phyloP scores from a whole-genome alignment of 768 basidiomycete genomes.

The Termitomyces sp. region DNA sequence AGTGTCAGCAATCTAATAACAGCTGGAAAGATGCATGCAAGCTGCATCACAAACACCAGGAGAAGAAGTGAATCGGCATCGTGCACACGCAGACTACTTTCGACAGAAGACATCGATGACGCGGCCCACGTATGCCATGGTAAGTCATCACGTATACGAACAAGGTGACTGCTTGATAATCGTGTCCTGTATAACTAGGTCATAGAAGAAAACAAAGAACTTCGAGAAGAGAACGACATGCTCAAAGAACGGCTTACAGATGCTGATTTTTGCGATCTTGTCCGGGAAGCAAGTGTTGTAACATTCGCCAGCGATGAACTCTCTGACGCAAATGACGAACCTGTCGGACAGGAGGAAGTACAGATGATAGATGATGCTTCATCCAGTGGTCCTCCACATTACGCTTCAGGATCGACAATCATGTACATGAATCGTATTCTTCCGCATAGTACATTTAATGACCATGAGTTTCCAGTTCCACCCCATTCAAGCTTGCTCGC shows the following conservation, averaged over 20 bases:
- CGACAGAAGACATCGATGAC: not conserved
- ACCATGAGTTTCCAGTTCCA: not conserved
- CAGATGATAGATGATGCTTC: not conserved
- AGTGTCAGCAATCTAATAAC: not conserved
- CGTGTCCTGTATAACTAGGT: not conserved
- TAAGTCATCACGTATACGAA: too few relatives aligned
- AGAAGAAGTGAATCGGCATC: not conserved
- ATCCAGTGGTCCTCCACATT: not conserved
- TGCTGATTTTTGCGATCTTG: too few relatives aligned
- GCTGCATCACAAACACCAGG: not conserved
- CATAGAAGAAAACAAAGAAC: not conserved
- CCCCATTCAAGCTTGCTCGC: not conserved
- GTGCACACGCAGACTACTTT: not conserved
- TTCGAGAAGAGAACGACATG: not conserved
- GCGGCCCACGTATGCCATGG: not conserved
- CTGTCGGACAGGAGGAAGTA: not conserved
- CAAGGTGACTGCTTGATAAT: not conserved
- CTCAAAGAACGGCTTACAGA: not conserved
- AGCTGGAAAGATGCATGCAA: not conserved
- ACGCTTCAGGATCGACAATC: too few relatives aligned
- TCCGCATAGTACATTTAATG: not conserved
- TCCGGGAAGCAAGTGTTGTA: not conserved
- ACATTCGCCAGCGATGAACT: not conserved
- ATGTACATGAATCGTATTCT: not conserved
- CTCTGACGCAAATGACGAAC: not conserved